Conservation (phyloP, 2,329 filamentous ascomycete genomes). For the Fusarium hostae region DNA sequence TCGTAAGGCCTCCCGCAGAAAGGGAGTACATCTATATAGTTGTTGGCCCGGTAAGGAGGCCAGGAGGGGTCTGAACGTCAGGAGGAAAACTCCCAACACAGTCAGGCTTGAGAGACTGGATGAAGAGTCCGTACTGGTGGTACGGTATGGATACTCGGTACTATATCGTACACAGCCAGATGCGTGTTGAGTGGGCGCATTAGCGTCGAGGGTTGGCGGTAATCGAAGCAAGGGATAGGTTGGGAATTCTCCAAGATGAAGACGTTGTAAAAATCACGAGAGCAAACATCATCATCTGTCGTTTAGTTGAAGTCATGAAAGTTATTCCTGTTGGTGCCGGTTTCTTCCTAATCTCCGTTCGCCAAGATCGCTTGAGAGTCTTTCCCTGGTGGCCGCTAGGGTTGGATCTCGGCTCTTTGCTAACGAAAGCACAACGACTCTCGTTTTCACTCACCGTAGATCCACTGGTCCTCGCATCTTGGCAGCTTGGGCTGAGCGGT, state of each 20-base stretch:
- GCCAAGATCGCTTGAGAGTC: conserved; percentile 38
- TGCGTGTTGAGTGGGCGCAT: conserved; percentile 44
- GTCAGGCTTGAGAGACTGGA: conserved; percentile 8
- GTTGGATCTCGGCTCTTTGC: conserved; percentile 35
- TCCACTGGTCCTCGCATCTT: conserved; percentile 32
- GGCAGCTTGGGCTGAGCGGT: neutral
- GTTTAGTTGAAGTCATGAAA: neutral
- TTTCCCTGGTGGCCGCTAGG: conserved; percentile 15
- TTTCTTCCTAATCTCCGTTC: conserved; percentile 16
- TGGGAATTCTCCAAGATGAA: conserved; percentile 7
- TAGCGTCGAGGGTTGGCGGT: conserved; percentile 36
- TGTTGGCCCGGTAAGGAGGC: conserved; percentile 16
- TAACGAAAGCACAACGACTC: conserved; percentile 19
- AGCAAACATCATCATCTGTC: conserved; percentile 3
- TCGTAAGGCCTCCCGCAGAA: conserved; percentile 11
- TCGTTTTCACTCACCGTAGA: conserved; percentile 32
- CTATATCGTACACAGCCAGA: neutral
- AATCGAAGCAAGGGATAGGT: conserved; percentile 35
- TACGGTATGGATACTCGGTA: neutral
- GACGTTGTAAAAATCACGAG: conserved; percentile 4
- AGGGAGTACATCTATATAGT: conserved; percentile 24
- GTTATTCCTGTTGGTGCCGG: conserved; percentile 4
- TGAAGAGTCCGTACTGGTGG: conserved; percentile 12
- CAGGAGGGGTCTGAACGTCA: neutral
- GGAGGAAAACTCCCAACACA: neutral